Evolutionary conservation across 2,329 filamentous ascomycete genomes (phyloP).

Genomic region (Dactylellina drechsleri): DNA sequence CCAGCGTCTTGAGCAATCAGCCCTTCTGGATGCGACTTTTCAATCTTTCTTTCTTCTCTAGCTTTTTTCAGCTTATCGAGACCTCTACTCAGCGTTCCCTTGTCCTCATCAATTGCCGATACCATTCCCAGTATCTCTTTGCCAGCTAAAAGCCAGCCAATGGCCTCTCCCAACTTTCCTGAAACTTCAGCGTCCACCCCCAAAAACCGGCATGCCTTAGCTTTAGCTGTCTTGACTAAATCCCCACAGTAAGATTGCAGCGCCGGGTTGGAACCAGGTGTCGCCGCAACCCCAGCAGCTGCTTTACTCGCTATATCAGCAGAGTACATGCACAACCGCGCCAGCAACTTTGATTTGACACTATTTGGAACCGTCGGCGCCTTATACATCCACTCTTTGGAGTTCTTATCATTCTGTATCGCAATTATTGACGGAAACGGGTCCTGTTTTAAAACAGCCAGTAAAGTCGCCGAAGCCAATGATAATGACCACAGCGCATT

Average conservation of each 20-base stretch:
- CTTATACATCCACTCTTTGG: conserved; percentile 97
- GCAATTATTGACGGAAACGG: conserved; percentile 86
- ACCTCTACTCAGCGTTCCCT: conserved; percentile 67
- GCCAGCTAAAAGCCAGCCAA: conserved; percentile 86
- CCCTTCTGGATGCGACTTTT: conserved; percentile 59
- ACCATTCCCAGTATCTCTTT: conserved; percentile 74
- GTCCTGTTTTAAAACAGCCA: conserved; percentile 92
- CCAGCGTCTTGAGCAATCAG: conserved; percentile 86
- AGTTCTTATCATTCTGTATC: conserved; percentile 81
- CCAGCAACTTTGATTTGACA: conserved; percentile 87
- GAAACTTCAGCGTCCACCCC: conserved; percentile 87
- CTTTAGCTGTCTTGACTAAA: conserved; percentile 77
- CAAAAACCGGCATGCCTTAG: conserved; percentile 88
- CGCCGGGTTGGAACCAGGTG: conserved; percentile 60
- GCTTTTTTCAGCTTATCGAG: conserved; percentile 81
- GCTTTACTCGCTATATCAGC: conserved; percentile 86
- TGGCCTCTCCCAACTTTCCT: conserved; percentile 81
- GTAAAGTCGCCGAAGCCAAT: conserved; percentile 63
- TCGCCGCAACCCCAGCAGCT: conserved; percentile 65
- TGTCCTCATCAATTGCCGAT: conserved; percentile 63
- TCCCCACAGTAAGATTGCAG: conserved; percentile 80
- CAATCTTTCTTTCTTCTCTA: conserved; percentile 59
- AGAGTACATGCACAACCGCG: conserved; percentile 84
- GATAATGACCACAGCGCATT: conserved; percentile 55
- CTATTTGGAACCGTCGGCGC: conserved; percentile 79